Evolutionary conservation across 257 asterid species (phyloP).

Genomic region (Apocynum venetum): DNA sequence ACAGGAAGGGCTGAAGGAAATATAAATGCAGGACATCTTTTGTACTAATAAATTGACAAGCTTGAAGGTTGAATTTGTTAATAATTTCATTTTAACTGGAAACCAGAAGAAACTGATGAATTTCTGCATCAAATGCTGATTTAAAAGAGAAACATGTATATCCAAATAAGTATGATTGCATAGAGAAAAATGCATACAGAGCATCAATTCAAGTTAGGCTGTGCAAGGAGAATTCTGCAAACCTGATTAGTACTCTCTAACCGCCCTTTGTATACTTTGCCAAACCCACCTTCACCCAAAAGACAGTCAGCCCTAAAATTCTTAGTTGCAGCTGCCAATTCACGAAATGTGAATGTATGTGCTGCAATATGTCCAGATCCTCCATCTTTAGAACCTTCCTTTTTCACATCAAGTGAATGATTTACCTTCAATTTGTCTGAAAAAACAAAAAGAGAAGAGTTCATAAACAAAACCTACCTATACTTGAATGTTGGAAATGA

Average conservation of each 20-base stretch:
- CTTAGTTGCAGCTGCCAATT: constrained; percentile 84
- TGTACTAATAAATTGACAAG: background rate
- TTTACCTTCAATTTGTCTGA: constrained; percentile 36
- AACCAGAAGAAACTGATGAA: background rate
- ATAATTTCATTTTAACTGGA: background rate
- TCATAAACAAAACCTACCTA: background rate
- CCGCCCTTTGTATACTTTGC: constrained; percentile 75
- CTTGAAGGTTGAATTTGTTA: background rate
- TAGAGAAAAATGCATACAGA: background rate
- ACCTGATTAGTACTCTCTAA: constrained; percentile 82
- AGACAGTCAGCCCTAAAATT: constrained; percentile 84
- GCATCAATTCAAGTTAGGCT: background rate
- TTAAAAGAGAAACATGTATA: background rate
- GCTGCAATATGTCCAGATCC: constrained; percentile 82
- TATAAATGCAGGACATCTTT: background rate
- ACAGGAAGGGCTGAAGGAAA: background rate
- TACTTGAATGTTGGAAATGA: background rate
- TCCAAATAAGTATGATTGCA: background rate
- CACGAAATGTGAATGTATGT: constrained; percentile 82
- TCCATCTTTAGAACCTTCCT: constrained; percentile 61
- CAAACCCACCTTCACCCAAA: constrained; percentile 93
- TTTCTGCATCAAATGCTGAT: background rate
- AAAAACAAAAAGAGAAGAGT: background rate
- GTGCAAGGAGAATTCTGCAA: background rate
- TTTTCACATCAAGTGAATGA: constrained; percentile 44